These are phyloP conservation scores for Daldinia vernicosa DNA, from an alignment of 495 filamentous ascomycete genomes.

Conservation along the genomic window DNA sequence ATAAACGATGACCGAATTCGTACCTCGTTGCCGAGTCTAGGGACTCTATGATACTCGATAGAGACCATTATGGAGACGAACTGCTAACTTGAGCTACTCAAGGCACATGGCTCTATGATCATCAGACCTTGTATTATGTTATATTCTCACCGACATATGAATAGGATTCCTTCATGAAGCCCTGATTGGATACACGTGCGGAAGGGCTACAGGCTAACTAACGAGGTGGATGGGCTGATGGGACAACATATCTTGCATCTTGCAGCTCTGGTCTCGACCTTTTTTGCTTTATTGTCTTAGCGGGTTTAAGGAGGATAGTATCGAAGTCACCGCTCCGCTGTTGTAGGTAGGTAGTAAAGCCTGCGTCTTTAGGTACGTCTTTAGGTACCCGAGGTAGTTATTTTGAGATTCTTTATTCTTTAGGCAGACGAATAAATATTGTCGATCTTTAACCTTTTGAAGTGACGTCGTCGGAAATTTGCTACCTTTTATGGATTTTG, in stretches of 20 bases:
- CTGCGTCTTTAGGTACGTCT: not conserved
- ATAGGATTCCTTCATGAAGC: not conserved
- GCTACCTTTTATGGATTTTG: not conserved
- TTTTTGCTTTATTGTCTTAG: constrained; percentile 7
- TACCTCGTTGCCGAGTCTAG: not conserved
- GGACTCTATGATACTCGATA: not conserved
- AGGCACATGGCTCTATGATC: constrained; percentile 30
- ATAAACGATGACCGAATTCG: not conserved
- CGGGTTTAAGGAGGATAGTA: not conserved
- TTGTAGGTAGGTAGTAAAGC: not conserved
- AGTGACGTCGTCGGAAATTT: not conserved
- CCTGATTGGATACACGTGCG: constrained; percentile 27
- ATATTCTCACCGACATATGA: constrained; percentile 37
- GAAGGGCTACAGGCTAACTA: not conserved
- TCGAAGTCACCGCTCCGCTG: not conserved
- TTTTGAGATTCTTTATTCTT: not conserved
- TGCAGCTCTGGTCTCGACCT: constrained; percentile 7
- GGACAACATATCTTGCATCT: constrained; percentile 5
- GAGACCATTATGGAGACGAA: not conserved
- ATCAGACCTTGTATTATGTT: constrained; percentile 18
- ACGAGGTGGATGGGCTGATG: constrained; percentile 21
- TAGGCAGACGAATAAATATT: not conserved
- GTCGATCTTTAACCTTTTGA: not conserved
- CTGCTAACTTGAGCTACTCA: constrained; percentile 1
- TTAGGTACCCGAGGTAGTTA: not conserved